Evolutionary conservation across 2,329 filamentous ascomycete species (phyloP).

Genomic region (Cephalotrichum gorgonifer): DNA sequence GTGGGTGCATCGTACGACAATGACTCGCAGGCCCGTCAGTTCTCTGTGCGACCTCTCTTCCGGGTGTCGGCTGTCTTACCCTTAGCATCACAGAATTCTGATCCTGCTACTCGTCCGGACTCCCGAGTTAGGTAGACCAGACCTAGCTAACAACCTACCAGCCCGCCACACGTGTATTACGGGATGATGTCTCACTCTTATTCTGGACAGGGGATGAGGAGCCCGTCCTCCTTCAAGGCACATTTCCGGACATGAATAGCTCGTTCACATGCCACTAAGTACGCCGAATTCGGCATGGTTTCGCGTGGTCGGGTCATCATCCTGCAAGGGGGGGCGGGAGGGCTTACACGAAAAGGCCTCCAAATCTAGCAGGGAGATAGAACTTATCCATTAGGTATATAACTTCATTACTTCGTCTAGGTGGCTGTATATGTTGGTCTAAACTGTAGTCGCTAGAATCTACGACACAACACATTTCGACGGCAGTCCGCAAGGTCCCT

Average conservation of each 20-base stretch:
- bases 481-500: conserved; percentile 70
- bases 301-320: background rate
- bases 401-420: background rate
- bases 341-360: background rate
- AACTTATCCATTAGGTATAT: background rate
- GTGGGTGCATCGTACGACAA: too few species aligned
- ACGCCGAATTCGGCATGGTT: background rate
- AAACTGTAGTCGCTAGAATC: conserved; percentile 12
- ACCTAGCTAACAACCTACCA: too few species aligned
- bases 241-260: too few species aligned
- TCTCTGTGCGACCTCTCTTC: too few species aligned
- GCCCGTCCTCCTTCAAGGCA: too few species aligned
- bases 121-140: too few species aligned
- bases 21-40: too few species aligned
- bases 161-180: background rate
- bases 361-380: background rate
- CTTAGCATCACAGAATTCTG: too few species aligned
- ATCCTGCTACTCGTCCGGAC: too few species aligned
- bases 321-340: background rate
- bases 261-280: background rate
- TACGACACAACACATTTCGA: conserved; percentile 61
- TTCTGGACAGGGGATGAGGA: background rate
- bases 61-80: too few species aligned
- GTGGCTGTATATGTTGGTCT: background rate
- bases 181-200: background rate